A percentile compares a stretch with the other conserved stretches of the same genome.
Conservation (phyloP, 169 alveolate species). For the Plasmodium gonderi region DNA sequence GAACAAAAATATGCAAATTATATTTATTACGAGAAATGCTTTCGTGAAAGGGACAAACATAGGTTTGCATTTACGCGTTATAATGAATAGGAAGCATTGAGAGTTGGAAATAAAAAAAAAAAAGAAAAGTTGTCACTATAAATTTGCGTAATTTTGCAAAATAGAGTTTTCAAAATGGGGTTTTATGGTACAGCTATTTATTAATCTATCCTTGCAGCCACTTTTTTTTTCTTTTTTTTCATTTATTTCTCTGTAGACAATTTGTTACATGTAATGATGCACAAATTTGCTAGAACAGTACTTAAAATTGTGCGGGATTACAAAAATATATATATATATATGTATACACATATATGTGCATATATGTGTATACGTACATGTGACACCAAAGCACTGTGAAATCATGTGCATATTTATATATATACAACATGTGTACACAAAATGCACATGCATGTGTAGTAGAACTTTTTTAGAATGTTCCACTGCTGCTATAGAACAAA, state of each 20-base stretch:
- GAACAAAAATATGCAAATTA: neutral
- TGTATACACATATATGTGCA: too few relatives aligned
- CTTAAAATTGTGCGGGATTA: neutral
- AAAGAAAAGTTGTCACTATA: neutral
- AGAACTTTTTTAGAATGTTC: neutral
- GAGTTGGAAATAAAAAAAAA: neutral
- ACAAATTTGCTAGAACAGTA: neutral
- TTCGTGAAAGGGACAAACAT: neutral
- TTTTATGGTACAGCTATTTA: neutral
- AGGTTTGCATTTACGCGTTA: neutral
- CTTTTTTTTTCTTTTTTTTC: neutral
- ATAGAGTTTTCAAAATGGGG: neutral
- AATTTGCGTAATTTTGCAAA: too few relatives aligned
- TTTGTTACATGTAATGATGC: neutral
- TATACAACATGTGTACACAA: neutral
- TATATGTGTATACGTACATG: too few relatives aligned
- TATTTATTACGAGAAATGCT: neutral
- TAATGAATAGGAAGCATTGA: neutral
- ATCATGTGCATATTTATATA: neutral
- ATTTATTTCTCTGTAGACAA: neutral
- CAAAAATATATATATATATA: neutral
- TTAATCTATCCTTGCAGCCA: neutral
- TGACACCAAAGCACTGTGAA: neutral
- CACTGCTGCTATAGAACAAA: conserved; percentile 4
- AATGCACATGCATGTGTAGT: neutral